Base-by-base conservation (phyloP, 257 asterid species). In the Fraxinus quadrangulata region DNA sequence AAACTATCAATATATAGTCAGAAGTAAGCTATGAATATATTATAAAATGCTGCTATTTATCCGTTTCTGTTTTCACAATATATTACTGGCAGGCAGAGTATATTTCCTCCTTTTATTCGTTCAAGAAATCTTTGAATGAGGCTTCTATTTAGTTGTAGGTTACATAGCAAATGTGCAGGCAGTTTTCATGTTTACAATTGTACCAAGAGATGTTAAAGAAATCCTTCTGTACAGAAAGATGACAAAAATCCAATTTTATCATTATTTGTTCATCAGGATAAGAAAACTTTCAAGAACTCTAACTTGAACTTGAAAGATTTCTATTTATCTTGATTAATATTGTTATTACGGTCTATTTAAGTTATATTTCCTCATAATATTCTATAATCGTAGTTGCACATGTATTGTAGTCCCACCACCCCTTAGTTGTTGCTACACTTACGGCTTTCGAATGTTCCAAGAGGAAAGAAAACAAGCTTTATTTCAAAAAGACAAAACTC, bases 161-260 rank as follows among this genome's bases (percentile, higher is more conserved):
- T 51, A 51, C 51, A 19, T 42, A 5, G 36, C 21, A 10, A 23
- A 47, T 34, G 39, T 71, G 74, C 47, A 42, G 45, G 31, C 51
- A 76, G 42, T 26, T 47, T 45, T 78, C 70, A 26, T 33, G 4
- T 51, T 70, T 30, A 40, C 59, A 45, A 30, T 73, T 30, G 39
- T 59, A 61, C 30, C 49, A 67, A 23, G 36, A 19, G 42, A 19
- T 31, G 70, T 51, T 17, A 49, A 37, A 73, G 31, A 42, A 40
- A 40, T 8, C 78, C 51, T 80, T 19, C 66, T 74, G 40, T 51
- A 54, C 65, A 54, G 23, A 54, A 54, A n/a, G 65, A n/a, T 19
- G 23, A 54, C 26, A 47, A 47, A 47, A 47, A 13, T 47, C 56
- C 6, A n/a, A 54, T n/a, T 56, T 56, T 56, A 56, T 56, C 28